Evolutionary conservation across 208 protist species (phyloP).

Genomic region (Leishmania mexicana): DNA sequence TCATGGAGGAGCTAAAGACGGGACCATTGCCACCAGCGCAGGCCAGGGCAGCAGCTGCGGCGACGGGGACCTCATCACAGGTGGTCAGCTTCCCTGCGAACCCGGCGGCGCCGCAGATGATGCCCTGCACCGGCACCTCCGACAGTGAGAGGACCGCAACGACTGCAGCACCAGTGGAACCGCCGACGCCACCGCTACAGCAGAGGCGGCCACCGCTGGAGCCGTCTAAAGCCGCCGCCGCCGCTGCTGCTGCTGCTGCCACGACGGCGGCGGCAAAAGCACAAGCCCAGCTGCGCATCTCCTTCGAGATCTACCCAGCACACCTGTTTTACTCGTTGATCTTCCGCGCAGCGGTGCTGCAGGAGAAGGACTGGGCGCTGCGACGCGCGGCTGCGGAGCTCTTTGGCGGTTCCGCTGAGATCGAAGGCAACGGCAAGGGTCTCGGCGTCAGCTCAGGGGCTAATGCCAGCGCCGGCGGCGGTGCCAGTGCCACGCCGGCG

Average conservation of each 20-base stretch:
- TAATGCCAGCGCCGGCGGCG: background rate
- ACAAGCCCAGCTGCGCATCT: conserved; percentile 33
- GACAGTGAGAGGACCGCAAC: background rate
- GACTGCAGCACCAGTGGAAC: background rate
- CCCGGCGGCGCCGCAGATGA: background rate
- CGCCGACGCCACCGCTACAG: background rate
- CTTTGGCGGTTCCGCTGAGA: conserved; percentile 31
- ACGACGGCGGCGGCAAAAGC: conserved; percentile 1
- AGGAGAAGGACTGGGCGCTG: conserved; percentile 51
- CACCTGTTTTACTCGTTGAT: conserved; percentile 49
- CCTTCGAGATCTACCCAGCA: conserved; percentile 57
- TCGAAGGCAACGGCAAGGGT: conserved; percentile 8
- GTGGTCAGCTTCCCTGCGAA: background rate
- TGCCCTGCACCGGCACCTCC: background rate
- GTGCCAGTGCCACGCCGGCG: background rate
- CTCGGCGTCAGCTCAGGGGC: background rate
- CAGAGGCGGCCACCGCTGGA: background rate
- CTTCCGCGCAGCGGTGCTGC: conserved; percentile 35
- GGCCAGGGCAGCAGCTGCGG: background rate
- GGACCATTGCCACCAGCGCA: conserved; percentile 28
- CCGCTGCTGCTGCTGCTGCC: background rate
- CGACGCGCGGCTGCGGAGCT: conserved; percentile 35
- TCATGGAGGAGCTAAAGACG: conserved; percentile 54
- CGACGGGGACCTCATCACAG: background rate
- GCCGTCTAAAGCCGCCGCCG: background rate